A percentile compares a stretch with the other conserved stretches of the same genome.
phyloP scores from a whole-genome alignment of 345 rosid species.

The Jatropha curcas region DNA sequence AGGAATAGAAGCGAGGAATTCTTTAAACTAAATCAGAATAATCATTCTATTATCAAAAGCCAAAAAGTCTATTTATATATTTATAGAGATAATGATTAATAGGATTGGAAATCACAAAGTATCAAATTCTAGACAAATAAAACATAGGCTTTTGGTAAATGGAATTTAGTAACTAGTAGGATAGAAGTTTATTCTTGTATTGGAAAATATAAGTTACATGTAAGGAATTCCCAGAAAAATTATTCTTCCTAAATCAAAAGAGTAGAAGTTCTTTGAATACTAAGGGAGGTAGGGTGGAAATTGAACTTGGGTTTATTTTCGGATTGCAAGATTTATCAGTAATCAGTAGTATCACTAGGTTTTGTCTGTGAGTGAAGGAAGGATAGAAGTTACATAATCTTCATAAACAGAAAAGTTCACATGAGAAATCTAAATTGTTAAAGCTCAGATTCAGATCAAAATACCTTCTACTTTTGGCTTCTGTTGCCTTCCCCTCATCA shows the following conservation, averaged over 20 bases:
- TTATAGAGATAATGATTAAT: not conserved
- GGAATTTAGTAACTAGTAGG: not conserved
- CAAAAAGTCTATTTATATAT: not conserved
- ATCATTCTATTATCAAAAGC: not conserved
- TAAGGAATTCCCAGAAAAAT: no score
- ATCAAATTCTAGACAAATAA: not conserved
- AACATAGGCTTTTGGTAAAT: not conserved
- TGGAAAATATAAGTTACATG: no score
- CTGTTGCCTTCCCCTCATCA: not conserved
- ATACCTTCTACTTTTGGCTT: not conserved
- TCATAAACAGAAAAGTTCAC: not conserved
- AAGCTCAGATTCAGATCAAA: not conserved
- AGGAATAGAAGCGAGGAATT: not conserved
- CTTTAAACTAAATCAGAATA: not conserved
- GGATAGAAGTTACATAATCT: not conserved
- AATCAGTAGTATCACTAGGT: no score
- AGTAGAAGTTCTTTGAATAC: not conserved
- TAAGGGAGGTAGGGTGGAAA: no score
- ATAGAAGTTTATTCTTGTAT: no score
- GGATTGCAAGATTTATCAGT: no score
- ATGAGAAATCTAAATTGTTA: not conserved
- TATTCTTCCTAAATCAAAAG: not conserved
- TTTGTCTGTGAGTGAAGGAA: no score
- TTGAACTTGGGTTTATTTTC: no score
- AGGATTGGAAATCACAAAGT: not conserved